Conservation (phyloP, 2,329 filamentous ascomycete species). For the Colletotrichum sp. region DNA sequence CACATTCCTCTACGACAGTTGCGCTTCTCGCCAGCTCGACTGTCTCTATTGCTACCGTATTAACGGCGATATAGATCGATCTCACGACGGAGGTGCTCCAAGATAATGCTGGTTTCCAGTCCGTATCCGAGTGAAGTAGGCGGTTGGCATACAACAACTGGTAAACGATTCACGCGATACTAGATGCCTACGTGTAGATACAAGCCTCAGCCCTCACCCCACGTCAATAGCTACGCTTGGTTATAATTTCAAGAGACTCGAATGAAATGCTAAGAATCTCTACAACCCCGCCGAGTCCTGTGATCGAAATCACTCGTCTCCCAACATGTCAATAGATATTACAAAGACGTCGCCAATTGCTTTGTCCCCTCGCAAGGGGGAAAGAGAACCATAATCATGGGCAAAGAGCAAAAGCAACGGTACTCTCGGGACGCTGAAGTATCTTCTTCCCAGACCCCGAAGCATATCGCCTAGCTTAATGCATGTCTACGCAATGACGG, state of each 20-base stretch:
- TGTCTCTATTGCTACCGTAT: conserved; percentile 46
- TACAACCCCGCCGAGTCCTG: background rate
- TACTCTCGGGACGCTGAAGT: background rate
- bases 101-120: conserved; percentile 41
- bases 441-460: too few relatives aligned
- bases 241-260: background rate
- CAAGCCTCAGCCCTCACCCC: too few relatives aligned
- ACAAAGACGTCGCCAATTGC: background rate
- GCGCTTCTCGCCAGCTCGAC: conserved; percentile 42
- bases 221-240: background rate
- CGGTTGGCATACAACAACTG: background rate
- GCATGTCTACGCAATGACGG: too few relatives aligned
- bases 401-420: background rate
- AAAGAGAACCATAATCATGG: background rate
- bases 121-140: conserved; percentile 30
- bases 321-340: background rate
- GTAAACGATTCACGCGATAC: too few relatives aligned
- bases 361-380: too few relatives aligned
- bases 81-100: conserved; percentile 34
- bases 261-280: background rate
- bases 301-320: background rate
- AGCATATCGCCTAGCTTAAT: too few relatives aligned
- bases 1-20: conserved; percentile 44
- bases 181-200: too few relatives aligned
- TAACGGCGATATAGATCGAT: conserved; percentile 55